Conservation (phyloP, 1,284 basidiomycete genomes). For the Ceratorhiza oryzae-sativae region DNA sequence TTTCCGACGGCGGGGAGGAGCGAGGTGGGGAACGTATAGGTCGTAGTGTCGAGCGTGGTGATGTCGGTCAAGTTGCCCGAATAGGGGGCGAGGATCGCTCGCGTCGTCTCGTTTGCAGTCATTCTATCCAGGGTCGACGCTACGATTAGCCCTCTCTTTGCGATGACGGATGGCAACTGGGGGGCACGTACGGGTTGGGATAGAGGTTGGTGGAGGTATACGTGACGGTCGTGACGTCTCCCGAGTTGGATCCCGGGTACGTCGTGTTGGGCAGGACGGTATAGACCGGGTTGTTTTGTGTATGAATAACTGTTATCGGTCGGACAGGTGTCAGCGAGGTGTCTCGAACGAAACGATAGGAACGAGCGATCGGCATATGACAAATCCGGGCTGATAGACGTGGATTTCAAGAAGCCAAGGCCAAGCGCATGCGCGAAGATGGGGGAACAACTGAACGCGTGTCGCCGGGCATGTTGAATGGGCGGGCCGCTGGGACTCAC, state of each 20-base stretch:
- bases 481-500: background rate
- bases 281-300: slow-evolving; percentile 38
- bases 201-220: slow-evolving; percentile 1
- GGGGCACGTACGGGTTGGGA: slow-evolving; percentile 6
- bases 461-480: background rate
- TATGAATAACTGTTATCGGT: slow-evolving; percentile 24
- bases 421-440: background rate
- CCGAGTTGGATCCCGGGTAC: slow-evolving; percentile 22
- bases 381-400: background rate
- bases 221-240: slow-evolving; percentile 13
- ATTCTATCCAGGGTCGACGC: background rate
- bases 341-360: too few relatives aligned
- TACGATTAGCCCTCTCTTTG: background rate
- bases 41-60: slow-evolving; percentile 30
- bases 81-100: slow-evolving; percentile 1
- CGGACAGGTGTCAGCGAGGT: background rate
- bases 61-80: slow-evolving; percentile 31
- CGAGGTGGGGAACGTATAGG: slow-evolving; percentile 30
- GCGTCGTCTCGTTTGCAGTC: background rate
- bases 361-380: background rate
- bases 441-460: background rate
- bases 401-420: background rate
- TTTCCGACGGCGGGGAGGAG: slow-evolving; percentile 13
- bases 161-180: background rate
- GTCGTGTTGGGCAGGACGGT: slow-evolving; percentile 26